Evolutionary conservation across 1,284 basidiomycete genomes (phyloP), one percentile per base, ranked within the genome.

Genomic region (Leccinum pseudoinsigne): DNA sequence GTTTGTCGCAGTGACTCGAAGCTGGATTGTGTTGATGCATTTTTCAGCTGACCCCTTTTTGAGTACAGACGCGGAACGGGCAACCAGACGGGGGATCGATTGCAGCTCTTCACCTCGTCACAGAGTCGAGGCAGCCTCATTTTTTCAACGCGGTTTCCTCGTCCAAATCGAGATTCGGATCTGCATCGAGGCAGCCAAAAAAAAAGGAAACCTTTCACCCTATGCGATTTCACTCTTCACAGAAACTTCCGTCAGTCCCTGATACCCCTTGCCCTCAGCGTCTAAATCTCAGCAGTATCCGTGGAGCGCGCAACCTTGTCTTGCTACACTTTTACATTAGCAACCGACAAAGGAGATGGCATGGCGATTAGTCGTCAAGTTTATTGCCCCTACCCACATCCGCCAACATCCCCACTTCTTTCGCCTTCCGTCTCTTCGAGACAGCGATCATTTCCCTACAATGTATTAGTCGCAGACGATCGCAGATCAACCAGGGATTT

Each of bases 391-490:
- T 40, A 40, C 18, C 57, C 34, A 4, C 50, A 47, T 18, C 36
- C 16, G 6, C 18, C 53, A 64, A 57, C 42, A n/a, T 14, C 47
- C 6, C 16, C 31, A 45, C 4, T 23, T 60, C 65, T 66, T 79
- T 81, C 55, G 73, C 78, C 72, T 81, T 83, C 63, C 87, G 80
- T 57, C 88, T 79, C 72, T 86, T 89, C 40, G 89, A 92, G 18
- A 83, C 90, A 58, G 83, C 81, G 65, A 92, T 82, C 88, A 92
- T 92, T 45, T 89, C 89, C 74, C 89, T 92, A 67, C 54, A 57
- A 55, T 31, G 2, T 31, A 38, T 67, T 54, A 62, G 36, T 55
- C 34, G 16, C 54, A 57, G 58, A 16, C 3, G 3, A 62, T 55
- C 58, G 26, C 21, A 21, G 26, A 14, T 21, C 12, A 0, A 26